These are phyloP conservation scores for Epichloe sylvatica DNA, from an alignment of 2,329 filamentous ascomycete species.

Conservation along the genomic window DNA sequence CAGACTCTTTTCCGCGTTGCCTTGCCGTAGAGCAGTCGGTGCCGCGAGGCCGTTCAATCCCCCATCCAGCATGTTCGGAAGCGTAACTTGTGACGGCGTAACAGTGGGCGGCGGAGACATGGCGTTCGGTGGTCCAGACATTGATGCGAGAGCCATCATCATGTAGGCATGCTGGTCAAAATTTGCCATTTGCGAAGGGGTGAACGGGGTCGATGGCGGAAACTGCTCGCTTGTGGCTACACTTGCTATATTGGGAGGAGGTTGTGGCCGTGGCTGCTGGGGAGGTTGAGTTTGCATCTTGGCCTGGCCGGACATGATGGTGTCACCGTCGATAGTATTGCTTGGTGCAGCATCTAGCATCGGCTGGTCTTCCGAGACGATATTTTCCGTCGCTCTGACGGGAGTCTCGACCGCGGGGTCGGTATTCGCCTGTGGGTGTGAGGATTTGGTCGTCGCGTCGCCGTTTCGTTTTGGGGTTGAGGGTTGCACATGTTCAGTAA, in stretches of 20 bases:
- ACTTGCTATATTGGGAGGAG: conserved; percentile 6
- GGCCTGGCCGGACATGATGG: conserved; percentile 3
- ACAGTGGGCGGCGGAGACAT: conserved; percentile 31
- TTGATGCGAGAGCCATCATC: conserved; percentile 31
- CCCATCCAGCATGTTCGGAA: conserved; percentile 24
- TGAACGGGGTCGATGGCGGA: conserved; percentile 21
- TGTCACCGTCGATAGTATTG: not conserved
- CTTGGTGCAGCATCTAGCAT: conserved; percentile 9
- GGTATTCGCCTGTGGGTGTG: not conserved
- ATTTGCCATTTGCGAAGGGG: conserved; percentile 17
- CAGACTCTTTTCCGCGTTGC: conserved; percentile 27
- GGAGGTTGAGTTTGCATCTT: conserved; percentile 3
- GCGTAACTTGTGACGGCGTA: conserved; percentile 31
- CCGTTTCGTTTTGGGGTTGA: conserved; percentile 5
- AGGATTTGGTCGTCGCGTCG: not conserved
- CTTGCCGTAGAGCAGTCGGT: conserved; percentile 21
- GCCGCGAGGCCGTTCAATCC: conserved; percentile 15
- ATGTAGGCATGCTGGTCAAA: conserved; percentile 27
- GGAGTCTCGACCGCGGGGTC: not conserved
- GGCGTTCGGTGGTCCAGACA: conserved; percentile 22
- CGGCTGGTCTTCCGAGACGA: conserved; percentile 6
- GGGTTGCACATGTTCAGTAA: conserved; percentile 2
- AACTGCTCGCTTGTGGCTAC: conserved; percentile 13
- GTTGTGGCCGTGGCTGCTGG: conserved; percentile 8
- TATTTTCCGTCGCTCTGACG: not conserved